Percentiles rank a stretch among this genome's conserved stretches.
Evolutionary conservation across 2,329 filamentous ascomycete species (phyloP).

Genomic region (Fonsecaea nubica): DNA sequence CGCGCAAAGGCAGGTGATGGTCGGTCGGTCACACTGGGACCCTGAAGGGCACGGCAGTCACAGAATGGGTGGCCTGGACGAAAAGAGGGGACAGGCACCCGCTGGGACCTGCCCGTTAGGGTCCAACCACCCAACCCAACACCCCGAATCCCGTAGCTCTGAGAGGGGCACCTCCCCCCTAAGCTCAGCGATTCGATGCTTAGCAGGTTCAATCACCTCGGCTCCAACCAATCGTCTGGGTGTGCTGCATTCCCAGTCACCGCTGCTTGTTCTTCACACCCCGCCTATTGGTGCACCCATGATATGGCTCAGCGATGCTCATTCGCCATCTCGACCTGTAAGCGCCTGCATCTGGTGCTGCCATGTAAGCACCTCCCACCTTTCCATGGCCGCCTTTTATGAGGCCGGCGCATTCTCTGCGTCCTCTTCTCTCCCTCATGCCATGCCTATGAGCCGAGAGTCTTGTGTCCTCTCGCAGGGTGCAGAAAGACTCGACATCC

Average conservation of each 20-base stretch:
- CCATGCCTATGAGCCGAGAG: not conserved
- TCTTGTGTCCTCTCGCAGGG: not conserved
- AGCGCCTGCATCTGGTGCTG: conserved; percentile 29
- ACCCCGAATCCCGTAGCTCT: not conserved
- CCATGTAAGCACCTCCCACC: conserved; percentile 29
- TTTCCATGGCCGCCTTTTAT: conserved; percentile 17
- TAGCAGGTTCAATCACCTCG: conserved; percentile 21
- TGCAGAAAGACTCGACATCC: conserved; percentile 7
- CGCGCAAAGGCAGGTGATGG: not conserved
- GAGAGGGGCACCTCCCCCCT: not conserved
- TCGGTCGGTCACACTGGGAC: not conserved
- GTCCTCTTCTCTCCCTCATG: conserved; percentile 22
- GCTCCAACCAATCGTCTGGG: conserved; percentile 14
- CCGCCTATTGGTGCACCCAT: conserved; percentile 12
- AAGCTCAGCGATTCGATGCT: conserved; percentile 19
- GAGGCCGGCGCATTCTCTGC: conserved; percentile 5
- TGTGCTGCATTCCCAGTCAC: not conserved
- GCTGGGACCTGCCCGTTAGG: too few species aligned
- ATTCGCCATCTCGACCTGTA: conserved; percentile 32
- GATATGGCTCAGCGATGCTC: conserved; percentile 13
- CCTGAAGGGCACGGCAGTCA: not conserved
- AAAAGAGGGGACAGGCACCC: conserved; percentile 4
- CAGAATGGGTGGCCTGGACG: not conserved
- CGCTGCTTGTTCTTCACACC: conserved; percentile 20
- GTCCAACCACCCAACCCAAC: not conserved